Percentiles rank a stretch among this genome's conserved stretches.
phyloP scores from a whole-genome alignment of 1,139 yeast genomes.

The Waltiozyma sp. region DNA sequence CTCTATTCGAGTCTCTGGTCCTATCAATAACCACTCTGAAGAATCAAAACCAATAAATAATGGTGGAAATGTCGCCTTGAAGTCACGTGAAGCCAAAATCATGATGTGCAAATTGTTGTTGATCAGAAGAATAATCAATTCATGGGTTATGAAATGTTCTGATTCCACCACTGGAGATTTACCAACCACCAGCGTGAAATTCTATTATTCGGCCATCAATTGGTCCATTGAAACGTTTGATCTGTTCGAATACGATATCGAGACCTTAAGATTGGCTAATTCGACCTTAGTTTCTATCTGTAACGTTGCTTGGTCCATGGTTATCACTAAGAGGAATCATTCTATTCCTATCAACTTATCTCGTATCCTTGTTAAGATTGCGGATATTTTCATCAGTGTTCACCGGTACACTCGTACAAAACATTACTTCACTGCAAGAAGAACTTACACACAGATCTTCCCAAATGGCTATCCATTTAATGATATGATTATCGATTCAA shows the following conservation, averaged over 20 bases:
- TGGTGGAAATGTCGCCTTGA: slow-evolving; percentile 10
- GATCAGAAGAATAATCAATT: slow-evolving; percentile 44
- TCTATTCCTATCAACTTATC: slow-evolving; percentile 35
- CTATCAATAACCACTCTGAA: not conserved
- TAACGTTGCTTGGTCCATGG: slow-evolving; percentile 28
- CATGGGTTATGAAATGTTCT: slow-evolving; percentile 30
- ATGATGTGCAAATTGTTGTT: slow-evolving; percentile 48
- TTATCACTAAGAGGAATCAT: slow-evolving; percentile 19
- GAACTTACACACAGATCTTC: slow-evolving; percentile 57
- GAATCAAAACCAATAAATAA: not conserved
- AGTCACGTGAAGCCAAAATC: slow-evolving; percentile 39
- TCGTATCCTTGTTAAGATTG: slow-evolving; percentile 40
- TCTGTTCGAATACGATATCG: slow-evolving; percentile 33
- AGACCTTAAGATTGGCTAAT: slow-evolving; percentile 52
- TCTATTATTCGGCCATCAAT: slow-evolving; percentile 41
- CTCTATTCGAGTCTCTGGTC: slow-evolving; percentile 29
- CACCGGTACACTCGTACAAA: slow-evolving; percentile 42
- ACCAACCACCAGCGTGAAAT: slow-evolving; percentile 28
- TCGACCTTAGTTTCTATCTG: slow-evolving; percentile 44
- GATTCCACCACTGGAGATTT: slow-evolving; percentile 2
- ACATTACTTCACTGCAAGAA: slow-evolving; percentile 44
- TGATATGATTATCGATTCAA: slow-evolving; percentile 60
- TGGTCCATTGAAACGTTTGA: slow-evolving; percentile 59
- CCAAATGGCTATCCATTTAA: slow-evolving; percentile 59
- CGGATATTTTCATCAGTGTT: slow-evolving; percentile 40